phyloP scores from a whole-genome alignment of 2,329 filamentous ascomycete genomes.

The Sclerotinia borealis region DNA sequence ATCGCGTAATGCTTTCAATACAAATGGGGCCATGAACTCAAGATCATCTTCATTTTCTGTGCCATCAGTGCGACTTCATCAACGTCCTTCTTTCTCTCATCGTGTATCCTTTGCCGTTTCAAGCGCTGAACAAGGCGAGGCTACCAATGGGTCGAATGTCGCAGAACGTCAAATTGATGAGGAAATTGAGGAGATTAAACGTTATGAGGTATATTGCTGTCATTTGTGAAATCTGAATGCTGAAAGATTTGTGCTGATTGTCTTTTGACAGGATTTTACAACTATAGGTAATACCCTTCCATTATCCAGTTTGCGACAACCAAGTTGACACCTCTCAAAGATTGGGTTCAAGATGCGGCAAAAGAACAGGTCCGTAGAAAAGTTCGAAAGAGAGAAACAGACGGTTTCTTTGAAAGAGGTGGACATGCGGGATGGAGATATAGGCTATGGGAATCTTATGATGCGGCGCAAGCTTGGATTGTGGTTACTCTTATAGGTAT shows the following conservation, averaged over 20 bases:
- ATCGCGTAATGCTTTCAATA: neutral
- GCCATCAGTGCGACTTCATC: constrained; percentile 23
- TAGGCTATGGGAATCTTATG: constrained; percentile 78
- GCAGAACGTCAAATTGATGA: constrained; percentile 74
- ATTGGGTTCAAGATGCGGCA: constrained; percentile 97
- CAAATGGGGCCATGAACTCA: constrained; percentile 32
- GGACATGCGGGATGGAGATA: constrained; percentile 71
- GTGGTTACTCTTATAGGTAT: constrained; percentile 81
- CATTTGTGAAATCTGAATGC: neutral
- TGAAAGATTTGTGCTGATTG: constrained; percentile 8
- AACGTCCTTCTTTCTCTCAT: constrained; percentile 26
- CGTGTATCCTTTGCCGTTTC: constrained; percentile 64
- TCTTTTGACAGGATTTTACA: constrained; percentile 67
- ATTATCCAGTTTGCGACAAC: constrained; percentile 14
- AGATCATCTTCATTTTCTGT: constrained; percentile 31
- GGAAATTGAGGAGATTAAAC: constrained; percentile 95
- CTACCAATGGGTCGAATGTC: constrained; percentile 42
- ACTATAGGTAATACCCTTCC: constrained; percentile 60
- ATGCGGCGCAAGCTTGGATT: constrained; percentile 96
- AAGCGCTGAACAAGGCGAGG: constrained; percentile 56
- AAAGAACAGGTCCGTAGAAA: constrained; percentile 81
- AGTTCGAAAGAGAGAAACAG: constrained; percentile 64
- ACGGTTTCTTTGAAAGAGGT: constrained; percentile 61
- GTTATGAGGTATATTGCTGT: constrained; percentile 65
- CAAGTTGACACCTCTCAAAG: constrained; percentile 43